These are phyloP conservation scores for Ogataea hybrid DNA, from an alignment of 1,139 yeast genomes.

Conservation along the genomic window DNA sequence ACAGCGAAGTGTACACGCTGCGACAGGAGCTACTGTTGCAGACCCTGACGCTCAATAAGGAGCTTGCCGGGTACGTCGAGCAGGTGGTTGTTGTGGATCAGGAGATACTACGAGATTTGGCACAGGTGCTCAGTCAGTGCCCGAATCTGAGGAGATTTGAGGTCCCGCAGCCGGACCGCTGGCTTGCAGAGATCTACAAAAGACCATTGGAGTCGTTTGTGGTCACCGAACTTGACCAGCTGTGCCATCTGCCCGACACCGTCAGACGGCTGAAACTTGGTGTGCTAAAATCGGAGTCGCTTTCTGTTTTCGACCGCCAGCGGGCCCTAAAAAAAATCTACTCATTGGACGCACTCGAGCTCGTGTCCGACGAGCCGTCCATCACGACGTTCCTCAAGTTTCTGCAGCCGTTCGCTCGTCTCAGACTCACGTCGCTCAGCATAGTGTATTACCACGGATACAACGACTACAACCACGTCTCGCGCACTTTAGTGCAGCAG, in stretches of 20 bases:
- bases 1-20: constrained; percentile 18
- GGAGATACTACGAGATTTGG: constrained; percentile 10
- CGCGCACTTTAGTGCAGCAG: constrained; percentile 30
- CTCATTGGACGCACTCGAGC: constrained; percentile 16
- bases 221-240: constrained; percentile 22
- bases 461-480: constrained; percentile 34
- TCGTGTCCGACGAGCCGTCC: constrained; percentile 35
- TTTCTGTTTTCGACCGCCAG: constrained; percentile 2
- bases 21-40: constrained; percentile 32
- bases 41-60: constrained; percentile 27
- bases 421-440: constrained; percentile 28
- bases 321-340: constrained; percentile 9
- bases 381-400: constrained; percentile 34
- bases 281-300: constrained; percentile 13
- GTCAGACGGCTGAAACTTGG: constrained; percentile 15
- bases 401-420: constrained; percentile 15
- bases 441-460: constrained; percentile 43
- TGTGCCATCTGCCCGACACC: constrained; percentile 19
- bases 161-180: not conserved
- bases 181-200: not conserved
- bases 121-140: constrained; percentile 21
- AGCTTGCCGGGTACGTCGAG: constrained; percentile 24
- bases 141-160: constrained; percentile 21
- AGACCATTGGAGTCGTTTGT: constrained; percentile 12
- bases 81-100: constrained; percentile 21